Conservation (phyloP, 2,329 filamentous ascomycete species). For the Verticillium nonalfalfae region DNA sequence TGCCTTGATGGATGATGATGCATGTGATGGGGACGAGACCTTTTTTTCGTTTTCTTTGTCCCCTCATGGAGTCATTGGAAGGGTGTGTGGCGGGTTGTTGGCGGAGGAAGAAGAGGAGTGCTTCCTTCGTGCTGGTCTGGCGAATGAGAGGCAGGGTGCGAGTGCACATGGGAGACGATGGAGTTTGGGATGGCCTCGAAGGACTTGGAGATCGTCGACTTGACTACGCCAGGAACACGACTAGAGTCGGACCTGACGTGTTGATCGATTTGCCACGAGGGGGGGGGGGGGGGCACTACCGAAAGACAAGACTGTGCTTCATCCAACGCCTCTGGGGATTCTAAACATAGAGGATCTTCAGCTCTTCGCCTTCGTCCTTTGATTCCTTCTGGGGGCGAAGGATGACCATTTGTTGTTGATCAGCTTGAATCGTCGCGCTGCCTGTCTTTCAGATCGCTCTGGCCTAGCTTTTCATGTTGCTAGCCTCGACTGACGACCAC, state of each 20-base stretch:
- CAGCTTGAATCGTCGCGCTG: no score
- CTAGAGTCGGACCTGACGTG: neutral
- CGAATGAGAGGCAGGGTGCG: neutral
- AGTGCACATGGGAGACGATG: neutral
- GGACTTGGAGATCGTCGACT: neutral
- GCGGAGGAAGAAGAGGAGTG: no score
- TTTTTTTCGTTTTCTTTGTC: neutral
- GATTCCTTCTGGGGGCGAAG: no score
- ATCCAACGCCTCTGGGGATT: neutral
- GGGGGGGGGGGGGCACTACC: neutral
- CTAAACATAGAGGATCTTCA: neutral
- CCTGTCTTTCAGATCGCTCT: no score
- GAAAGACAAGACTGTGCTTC: neutral
- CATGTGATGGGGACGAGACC: neutral
- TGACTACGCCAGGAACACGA: neutral
- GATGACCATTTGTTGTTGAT: no score
- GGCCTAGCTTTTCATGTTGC: no score
- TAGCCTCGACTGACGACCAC: no score
- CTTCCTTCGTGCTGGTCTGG: neutral
- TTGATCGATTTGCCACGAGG: neutral
- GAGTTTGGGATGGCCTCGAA: neutral
- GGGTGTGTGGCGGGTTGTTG: no score
- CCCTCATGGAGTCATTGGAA: neutral
- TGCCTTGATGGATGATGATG: neutral
- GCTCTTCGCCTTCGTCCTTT: neutral